These are phyloP conservation scores for Carpinus fangiana DNA, from an alignment of 306 rosid genomes.

Conservation along the genomic window DNA sequence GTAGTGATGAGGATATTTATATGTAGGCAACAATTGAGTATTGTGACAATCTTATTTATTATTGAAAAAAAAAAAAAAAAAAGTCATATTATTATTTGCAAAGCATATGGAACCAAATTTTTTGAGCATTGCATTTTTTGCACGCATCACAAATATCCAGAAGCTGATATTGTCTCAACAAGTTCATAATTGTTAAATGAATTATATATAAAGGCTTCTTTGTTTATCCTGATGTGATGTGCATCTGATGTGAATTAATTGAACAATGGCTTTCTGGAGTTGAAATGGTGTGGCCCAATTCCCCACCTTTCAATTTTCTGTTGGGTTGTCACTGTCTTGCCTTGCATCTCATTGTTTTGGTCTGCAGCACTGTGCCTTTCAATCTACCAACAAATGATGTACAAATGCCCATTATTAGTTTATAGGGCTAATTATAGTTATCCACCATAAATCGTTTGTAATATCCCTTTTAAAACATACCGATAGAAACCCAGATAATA, in stretches of 20 bases:
- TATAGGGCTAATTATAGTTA: not conserved
- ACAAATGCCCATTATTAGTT: not conserved
- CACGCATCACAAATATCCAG: not conserved
- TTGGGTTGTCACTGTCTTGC: not conserved
- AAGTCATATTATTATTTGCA: not conserved
- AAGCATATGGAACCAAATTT: not conserved
- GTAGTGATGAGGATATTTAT: not conserved
- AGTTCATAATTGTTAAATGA: not conserved
- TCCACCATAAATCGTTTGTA: too few relatives aligned
- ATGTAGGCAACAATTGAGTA: too few relatives aligned
- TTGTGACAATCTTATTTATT: not conserved
- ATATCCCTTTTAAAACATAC: too few relatives aligned
- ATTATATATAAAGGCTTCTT: not conserved
- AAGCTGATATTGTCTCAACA: not conserved
- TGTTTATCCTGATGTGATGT: not conserved
- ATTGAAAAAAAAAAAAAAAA: not conserved
- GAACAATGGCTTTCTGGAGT: not conserved
- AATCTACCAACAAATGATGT: not conserved
- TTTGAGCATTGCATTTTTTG: not conserved
- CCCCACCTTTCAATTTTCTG: not conserved
- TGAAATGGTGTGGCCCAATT: not conserved
- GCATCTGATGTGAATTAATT: not conserved
- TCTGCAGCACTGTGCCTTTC: not conserved
- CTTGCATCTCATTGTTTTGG: not conserved
- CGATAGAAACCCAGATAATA: too few relatives aligned